phyloP scores from a whole-genome alignment of 2,329 filamentous ascomycete species.

The Basipetospora chlamydospora region DNA sequence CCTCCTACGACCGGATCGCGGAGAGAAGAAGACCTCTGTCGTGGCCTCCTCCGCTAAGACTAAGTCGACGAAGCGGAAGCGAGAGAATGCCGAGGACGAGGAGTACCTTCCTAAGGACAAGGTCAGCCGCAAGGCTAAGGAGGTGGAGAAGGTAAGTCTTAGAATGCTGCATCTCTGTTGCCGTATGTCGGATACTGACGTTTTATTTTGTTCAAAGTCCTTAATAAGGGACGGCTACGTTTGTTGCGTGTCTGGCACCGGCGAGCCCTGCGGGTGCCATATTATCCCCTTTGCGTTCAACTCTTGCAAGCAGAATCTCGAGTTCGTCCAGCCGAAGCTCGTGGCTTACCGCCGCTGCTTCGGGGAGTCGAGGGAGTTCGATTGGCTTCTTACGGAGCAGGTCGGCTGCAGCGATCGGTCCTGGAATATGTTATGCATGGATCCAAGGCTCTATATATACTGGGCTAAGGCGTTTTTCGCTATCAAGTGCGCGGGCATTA shows the following conservation, averaged over 20 bases:
- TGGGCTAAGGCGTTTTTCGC: neutral
- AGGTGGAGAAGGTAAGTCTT: neutral
- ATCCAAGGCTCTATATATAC: neutral
- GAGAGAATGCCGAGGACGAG: no score
- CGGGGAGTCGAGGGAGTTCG: neutral
- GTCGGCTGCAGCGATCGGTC: neutral
- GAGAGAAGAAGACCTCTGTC: neutral
- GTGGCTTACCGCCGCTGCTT: neutral
- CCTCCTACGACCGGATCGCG: no score
- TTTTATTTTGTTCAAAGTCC: neutral
- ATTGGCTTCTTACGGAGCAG: neutral
- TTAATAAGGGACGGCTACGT: neutral
- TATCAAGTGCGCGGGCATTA: neutral
- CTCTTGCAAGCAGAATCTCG: neutral
- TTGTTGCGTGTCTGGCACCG: neutral
- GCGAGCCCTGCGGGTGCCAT: neutral
- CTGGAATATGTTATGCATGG: constrained; percentile 1
- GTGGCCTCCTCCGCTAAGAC: no score
- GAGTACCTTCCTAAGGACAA: neutral
- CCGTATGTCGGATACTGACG: neutral
- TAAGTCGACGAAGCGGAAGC: neutral
- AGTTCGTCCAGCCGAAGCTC: neutral
- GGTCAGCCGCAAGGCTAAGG: neutral
- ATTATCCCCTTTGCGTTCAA: neutral
- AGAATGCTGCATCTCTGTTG: neutral